Evolutionary conservation across 257 asterid species (phyloP).

Genomic region (Solanum rostratum): DNA sequence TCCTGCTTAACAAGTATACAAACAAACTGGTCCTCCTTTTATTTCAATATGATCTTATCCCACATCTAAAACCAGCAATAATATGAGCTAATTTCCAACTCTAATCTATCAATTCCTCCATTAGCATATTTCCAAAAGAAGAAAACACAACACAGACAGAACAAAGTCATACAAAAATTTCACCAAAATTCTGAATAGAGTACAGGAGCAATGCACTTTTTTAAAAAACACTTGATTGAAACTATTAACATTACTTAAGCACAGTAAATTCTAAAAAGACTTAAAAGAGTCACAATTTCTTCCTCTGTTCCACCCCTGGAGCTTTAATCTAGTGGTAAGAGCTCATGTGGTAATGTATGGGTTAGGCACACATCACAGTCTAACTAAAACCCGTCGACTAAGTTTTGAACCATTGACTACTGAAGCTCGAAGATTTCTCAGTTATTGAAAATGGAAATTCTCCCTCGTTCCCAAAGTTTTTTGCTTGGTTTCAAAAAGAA

Average conservation of each 20-base stretch:
- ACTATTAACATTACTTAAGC: neutral
- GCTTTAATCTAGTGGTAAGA: neutral
- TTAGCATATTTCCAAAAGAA: neutral
- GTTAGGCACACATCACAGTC: neutral
- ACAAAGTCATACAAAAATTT: neutral
- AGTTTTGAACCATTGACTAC: neutral
- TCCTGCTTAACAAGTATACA: neutral
- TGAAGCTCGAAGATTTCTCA: neutral
- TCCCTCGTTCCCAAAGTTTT: neutral
- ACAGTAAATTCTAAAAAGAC: neutral
- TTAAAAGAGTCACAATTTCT: neutral
- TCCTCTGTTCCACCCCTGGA: no score
- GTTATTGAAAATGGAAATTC: neutral
- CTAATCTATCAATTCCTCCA: neutral
- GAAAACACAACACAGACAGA: neutral
- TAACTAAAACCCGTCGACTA: neutral
- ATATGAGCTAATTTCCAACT: neutral
- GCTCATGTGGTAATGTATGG: neutral
- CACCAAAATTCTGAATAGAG: neutral
- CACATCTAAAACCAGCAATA: neutral
- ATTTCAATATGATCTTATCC: neutral
- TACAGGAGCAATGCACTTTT: neutral
- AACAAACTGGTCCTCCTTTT: neutral
- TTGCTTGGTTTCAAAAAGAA: neutral
- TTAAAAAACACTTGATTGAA: neutral